Evolutionary conservation across 345 rosid genomes (phyloP).

Genomic region (Clausena lansium): DNA sequence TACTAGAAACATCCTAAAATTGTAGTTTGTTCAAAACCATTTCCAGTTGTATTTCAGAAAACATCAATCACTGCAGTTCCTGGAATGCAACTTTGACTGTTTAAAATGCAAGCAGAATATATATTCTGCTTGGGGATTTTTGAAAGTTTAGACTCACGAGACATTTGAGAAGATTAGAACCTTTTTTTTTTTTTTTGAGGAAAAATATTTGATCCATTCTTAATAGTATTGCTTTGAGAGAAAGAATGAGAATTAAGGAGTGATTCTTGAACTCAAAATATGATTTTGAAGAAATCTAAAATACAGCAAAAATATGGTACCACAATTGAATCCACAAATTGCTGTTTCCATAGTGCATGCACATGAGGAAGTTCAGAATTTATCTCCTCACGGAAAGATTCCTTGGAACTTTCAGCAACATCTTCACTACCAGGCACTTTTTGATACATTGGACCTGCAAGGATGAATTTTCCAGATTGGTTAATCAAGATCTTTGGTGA

Average conservation of each 20-base stretch:
- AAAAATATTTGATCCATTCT: too few relatives aligned
- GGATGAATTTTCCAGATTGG: constrained; percentile 12
- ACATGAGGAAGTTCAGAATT: constrained; percentile 23
- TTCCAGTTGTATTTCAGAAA: background rate
- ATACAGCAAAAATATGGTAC: constrained; percentile 29
- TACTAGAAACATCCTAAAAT: background rate
- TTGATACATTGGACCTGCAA: constrained; percentile 48
- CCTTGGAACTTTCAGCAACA: constrained; percentile 39
- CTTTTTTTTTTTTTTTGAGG: too few relatives aligned
- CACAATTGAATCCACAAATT: constrained; percentile 65
- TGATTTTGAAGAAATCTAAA: background rate
- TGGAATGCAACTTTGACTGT: background rate
- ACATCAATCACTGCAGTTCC: background rate
- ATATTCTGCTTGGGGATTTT: background rate
- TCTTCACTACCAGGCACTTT: constrained; percentile 39
- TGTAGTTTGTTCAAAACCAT: background rate
- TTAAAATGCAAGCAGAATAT: background rate
- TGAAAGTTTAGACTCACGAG: background rate
- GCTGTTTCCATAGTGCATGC: constrained; percentile 68
- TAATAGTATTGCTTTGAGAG: too few relatives aligned
- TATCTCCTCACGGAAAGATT: constrained; percentile 27
- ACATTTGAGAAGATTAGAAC: too few relatives aligned
- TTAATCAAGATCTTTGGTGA: background rate
- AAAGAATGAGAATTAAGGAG: background rate
- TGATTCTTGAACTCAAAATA: constrained; percentile 1